Conservation (phyloP, 192 early-diverging fungal species). For the Entomortierella beljakovae region DNA sequence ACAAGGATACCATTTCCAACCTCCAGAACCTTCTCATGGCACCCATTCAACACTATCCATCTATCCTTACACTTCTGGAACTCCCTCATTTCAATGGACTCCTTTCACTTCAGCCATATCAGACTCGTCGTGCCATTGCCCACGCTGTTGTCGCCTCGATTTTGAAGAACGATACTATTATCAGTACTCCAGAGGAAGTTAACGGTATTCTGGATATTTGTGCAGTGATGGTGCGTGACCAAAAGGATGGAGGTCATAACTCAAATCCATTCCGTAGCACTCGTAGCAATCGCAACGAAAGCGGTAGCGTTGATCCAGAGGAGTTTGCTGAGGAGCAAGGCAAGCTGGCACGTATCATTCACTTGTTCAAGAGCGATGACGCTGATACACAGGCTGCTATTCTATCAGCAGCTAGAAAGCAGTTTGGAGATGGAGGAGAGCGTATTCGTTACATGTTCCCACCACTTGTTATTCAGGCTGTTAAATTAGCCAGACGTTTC, state of each 20-base stretch:
- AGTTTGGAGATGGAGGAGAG: constrained; percentile 91
- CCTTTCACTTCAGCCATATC: constrained; percentile 84
- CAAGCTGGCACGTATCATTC: constrained; percentile 83
- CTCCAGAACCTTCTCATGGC: constrained; percentile 86
- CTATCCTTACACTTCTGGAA: constrained; percentile 72
- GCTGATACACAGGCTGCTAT: constrained; percentile 85
- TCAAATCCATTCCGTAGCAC: constrained; percentile 55
- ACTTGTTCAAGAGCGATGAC: constrained; percentile 77
- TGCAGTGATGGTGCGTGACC: constrained; percentile 84
- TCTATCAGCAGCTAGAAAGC: constrained; percentile 83
- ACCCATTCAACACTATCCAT: constrained; percentile 83
- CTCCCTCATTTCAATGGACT: constrained; percentile 87
- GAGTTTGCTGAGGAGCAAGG: constrained; percentile 94
- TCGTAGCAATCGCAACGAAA: constrained; percentile 44
- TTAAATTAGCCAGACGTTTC: constrained; percentile 73
- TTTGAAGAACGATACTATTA: constrained; percentile 74
- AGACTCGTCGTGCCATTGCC: constrained; percentile 86
- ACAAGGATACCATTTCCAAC: constrained; percentile 75
- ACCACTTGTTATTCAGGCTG: constrained; percentile 78
- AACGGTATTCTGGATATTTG: constrained; percentile 84
- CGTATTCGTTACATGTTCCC: constrained; percentile 94
- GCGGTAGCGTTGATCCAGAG: constrained; percentile 77
- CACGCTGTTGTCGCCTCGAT: constrained; percentile 78
- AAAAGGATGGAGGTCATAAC: constrained; percentile 72
- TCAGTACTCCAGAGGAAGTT: constrained; percentile 79